Percentiles rank a stretch among this genome's conserved stretches.
phyloP scores from a whole-genome alignment of 108 stramenopile genomes.

The Nitzschia putrida region DNA sequence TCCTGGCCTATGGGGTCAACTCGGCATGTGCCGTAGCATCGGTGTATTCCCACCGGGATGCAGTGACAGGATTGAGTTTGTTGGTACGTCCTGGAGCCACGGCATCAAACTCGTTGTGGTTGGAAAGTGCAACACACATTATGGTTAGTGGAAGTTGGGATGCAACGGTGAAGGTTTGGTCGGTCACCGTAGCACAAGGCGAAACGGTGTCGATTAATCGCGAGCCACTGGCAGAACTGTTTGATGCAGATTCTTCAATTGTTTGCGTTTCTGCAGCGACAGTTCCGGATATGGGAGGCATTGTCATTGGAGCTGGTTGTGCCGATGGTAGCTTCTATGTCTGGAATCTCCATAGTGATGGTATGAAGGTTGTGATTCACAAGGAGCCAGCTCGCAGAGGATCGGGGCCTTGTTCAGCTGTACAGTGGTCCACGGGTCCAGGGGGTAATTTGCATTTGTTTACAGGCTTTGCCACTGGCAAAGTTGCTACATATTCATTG shows the following conservation, averaged over 20 bases:
- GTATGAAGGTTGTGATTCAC: conserved; percentile 61
- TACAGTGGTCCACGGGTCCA: conserved; percentile 52
- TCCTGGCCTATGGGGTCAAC: conserved; percentile 74
- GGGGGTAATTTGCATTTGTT: conserved; percentile 43
- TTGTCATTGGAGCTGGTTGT: conserved; percentile 57
- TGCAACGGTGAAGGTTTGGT: conserved; percentile 77
- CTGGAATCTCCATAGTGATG: conserved; percentile 61
- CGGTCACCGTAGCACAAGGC: conserved; percentile 51
- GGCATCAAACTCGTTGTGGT: conserved; percentile 40
- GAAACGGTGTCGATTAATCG: conserved; percentile 66
- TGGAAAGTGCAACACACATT: conserved; percentile 57
- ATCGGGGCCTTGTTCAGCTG: conserved; percentile 61
- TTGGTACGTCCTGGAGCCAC: conserved; percentile 38
- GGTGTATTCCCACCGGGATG: conserved; percentile 70
- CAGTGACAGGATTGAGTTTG: conserved; percentile 65
- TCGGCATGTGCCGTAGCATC: conserved; percentile 71
- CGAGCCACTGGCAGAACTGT: conserved; percentile 71
- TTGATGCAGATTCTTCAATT: conserved; percentile 65
- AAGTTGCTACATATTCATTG: conserved; percentile 51
- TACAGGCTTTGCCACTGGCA: conserved; percentile 54
- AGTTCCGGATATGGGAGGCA: conserved; percentile 35
- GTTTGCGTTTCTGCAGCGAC: conserved; percentile 52
- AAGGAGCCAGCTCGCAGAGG: conserved; percentile 59
- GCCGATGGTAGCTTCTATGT: conserved; percentile 67
- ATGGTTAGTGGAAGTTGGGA: conserved; percentile 75